Base-by-base conservation (phyloP, 345 rosid genomes). In the Linum trigynum region DNA sequence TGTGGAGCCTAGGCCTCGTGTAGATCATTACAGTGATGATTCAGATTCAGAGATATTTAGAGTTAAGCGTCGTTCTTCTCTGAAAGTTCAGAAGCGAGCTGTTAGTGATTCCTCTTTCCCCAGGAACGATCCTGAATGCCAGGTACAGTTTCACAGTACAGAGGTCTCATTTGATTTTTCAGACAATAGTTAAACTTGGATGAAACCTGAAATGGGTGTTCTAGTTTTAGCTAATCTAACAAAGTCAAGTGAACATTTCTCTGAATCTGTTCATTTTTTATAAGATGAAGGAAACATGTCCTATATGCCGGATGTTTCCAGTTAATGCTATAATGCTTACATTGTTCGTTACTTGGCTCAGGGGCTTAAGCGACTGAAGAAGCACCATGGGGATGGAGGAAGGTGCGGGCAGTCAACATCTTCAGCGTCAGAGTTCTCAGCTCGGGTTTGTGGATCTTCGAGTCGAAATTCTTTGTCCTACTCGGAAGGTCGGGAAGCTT, bases 31-130 rank as follows among this genome's bases (percentile, higher is more conserved):
- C 57, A 79, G 86, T 76, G 99, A 95, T 62, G 95, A 85, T 76
- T 91, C 98, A 65, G 99, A 91, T 67, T 79, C 83, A 0, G 96
- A 83, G 79, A 71, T 83, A 73, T 91, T 95, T 74, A 78, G 96
- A 78, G 99, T 95, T 63, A 95, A 91, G 77, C 94, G 99, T 0
- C 91, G 94, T n/a, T 79, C 95, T 37, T 82, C 83, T 8, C 2
- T 72, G 69, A 95, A 89, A 80, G 68, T 72, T 57, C 90, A 84
- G 62, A 86, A 79, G 71, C 79, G 90, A 74, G 62, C 73, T 60
- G 78, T 78, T 68, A 79, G 76, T 69, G 75, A 75, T 55, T 63
- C 78, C 37, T 59, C 53, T 59, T 61, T 80, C 15, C 75, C 81
- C 2, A 84, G 72, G 79, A 75, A 79, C 32, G 32, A 23, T 63